Base-by-base conservation (phyloP, 208 protist genomes). In the Wallacemonas rigidus region DNA sequence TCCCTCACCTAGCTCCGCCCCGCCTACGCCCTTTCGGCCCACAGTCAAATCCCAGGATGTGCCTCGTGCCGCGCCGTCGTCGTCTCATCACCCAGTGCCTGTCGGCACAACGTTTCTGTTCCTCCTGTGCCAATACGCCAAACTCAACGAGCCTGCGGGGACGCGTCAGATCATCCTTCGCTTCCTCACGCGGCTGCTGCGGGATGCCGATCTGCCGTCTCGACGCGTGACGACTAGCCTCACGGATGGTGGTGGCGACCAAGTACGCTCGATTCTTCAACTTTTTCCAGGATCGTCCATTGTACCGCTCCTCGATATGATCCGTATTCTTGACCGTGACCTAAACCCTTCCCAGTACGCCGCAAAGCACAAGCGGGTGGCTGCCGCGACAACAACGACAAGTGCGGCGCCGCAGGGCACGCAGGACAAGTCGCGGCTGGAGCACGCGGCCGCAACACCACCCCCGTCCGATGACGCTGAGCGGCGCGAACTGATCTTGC, bases 121-220 rank as follows among this genome's bases (percentile, higher is more conserved):
- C 26, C 77, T 76, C 1, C 74, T 95, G 44, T 95, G 90, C 72
- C 81, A 88, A 74, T 90, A 86, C 74, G 88, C 86, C 7, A 93
- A 91, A 76, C 83, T 86, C 36, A 79, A 95, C 76, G 67, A 87
- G 55, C 87, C 90, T 41, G 70, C 75, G 6, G 87, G 87, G 1
- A 57, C 80, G 17, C 79, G 87, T 12, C 54, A 53, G 38, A 76
- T 91, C 57, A 83, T 95, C 14, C 77, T 95, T 9, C 58, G 62
- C 35, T 92, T 93, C 61, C 74, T 95, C 7, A 57, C 72, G 9
- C 75, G 74, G 3, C 44, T 95, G 26, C 69, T 93, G 7, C 53
- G 77, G 14, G 81, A 90, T 41, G 82, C 73, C 5, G 90, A 95
- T 75, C 60, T 92, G 14, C 83, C 82, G 26, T 17, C 74, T 3